These are phyloP conservation scores for Daldinia grandis DNA, from an alignment of 495 filamentous ascomycete genomes.

Conservation along the genomic window DNA sequence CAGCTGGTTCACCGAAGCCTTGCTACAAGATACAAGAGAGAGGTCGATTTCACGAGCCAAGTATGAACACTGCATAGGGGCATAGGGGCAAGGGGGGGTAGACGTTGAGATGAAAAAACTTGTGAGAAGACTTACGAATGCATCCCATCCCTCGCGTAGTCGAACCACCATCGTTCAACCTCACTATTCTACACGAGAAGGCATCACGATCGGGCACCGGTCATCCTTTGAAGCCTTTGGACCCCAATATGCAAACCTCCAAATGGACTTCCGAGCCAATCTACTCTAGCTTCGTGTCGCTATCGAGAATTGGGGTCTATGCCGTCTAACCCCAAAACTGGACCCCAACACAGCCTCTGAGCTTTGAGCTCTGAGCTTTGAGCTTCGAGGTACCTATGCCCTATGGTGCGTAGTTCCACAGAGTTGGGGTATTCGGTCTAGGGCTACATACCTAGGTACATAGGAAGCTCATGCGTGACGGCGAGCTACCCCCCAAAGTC, in stretches of 20 bases:
- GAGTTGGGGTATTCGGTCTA: constrained; percentile 29
- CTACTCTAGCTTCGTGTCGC: constrained; percentile 38
- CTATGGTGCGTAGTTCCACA: constrained; percentile 20
- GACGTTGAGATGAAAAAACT: neutral
- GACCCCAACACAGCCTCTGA: constrained; percentile 18
- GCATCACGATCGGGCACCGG: constrained; percentile 24
- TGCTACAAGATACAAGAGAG: constrained; percentile 14
- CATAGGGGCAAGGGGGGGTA: neutral
- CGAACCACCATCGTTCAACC: constrained; percentile 33
- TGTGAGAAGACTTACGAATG: constrained; percentile 18
- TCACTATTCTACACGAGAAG: constrained; percentile 1
- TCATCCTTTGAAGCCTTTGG: constrained; percentile 20
- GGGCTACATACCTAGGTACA: constrained; percentile 2
- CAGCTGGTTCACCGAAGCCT: constrained; percentile 22
- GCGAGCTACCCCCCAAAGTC: neutral
- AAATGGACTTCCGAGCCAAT: constrained; percentile 35
- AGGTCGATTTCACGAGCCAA: constrained; percentile 10
- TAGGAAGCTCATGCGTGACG: neutral
- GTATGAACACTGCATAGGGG: neutral
- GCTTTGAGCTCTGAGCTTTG: no score
- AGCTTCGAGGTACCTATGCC: constrained; percentile 3
- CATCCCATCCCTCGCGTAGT: constrained; percentile 14
- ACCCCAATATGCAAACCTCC: constrained; percentile 39
- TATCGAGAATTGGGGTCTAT: constrained; percentile 41
- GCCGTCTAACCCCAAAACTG: constrained; percentile 32